These are phyloP conservation scores for Suhomyces taliae DNA, from an alignment of 1,139 yeast genomes.

Conservation along the genomic window DNA sequence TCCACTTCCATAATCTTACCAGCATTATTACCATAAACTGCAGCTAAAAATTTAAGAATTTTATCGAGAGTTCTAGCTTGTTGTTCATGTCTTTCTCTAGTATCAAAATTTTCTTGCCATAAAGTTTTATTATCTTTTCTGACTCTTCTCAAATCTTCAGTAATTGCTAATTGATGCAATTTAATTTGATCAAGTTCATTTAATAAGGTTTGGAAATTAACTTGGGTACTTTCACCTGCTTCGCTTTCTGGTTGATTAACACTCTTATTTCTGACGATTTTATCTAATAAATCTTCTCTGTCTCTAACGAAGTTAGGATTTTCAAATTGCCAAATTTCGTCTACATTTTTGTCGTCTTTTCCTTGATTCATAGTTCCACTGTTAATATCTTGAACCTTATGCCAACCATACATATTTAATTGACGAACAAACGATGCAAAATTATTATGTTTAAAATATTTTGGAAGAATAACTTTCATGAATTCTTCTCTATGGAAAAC, in stretches of 20 bases:
- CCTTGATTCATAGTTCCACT: conserved; percentile 60
- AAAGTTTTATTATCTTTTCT: conserved; percentile 84
- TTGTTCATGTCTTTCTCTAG: conserved; percentile 79
- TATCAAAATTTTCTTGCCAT: conserved; percentile 85
- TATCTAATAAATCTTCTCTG: conserved; percentile 70
- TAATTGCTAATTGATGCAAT: conserved; percentile 73
- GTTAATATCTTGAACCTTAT: conserved; percentile 81
- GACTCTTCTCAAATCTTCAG: conserved; percentile 80
- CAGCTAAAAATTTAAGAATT: conserved; percentile 81
- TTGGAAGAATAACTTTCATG: conserved; percentile 80
- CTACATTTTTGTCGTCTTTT: conserved; percentile 48
- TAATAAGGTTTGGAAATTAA: conserved; percentile 57
- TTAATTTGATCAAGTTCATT: conserved; percentile 76
- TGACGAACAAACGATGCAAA: conserved; percentile 83
- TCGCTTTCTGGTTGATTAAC: conserved; percentile 18
- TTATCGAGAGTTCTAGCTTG: conserved; percentile 89
- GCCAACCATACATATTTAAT: conserved; percentile 98
- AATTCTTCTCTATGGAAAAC: conserved; percentile 84
- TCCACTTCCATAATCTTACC: conserved; percentile 48
- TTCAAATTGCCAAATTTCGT: conserved; percentile 74
- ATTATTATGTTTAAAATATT: conserved; percentile 87
- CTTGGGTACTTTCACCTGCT: conserved; percentile 14
- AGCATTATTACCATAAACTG: conserved; percentile 69
- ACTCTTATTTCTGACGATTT: conserved; percentile 53
- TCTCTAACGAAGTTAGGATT: conserved; percentile 76